Evolutionary conservation across 78 protist genomes (phyloP).

Genomic region (Planoprotostelium fungivorum): DNA sequence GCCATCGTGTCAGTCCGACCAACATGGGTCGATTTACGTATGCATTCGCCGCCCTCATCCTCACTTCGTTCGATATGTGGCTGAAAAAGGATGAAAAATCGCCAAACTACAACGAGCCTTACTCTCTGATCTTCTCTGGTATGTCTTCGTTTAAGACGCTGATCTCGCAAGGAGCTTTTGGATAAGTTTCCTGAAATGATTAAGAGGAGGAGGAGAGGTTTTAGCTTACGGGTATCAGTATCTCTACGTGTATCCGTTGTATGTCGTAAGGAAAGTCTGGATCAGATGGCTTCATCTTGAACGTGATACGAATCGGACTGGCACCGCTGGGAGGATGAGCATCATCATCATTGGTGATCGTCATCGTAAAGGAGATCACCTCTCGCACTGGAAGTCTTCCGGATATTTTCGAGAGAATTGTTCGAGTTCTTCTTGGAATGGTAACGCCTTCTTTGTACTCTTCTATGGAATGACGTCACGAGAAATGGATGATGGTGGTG

Average conservation of each 20-base stretch:
- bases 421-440: background rate
- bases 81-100: background rate
- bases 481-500: too few relatives aligned
- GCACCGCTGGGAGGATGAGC: too few relatives aligned
- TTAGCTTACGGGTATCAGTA: background rate
- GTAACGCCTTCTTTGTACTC: background rate
- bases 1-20: background rate
- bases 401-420: background rate
- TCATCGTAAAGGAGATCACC: too few relatives aligned
- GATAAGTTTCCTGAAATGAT: background rate
- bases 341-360: too few relatives aligned
- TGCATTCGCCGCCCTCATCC: background rate
- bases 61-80: background rate
- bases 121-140: background rate
- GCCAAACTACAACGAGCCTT: background rate
- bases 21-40: background rate
- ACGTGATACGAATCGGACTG: background rate
- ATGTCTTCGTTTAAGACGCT: background rate
- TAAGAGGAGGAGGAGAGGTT: background rate
- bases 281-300: background rate
- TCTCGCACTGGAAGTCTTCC: background rate
- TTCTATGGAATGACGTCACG: too few relatives aligned
- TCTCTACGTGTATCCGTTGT: background rate
- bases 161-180: background rate
- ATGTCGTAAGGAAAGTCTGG: background rate